Percentiles rank a stretch among this genome's conserved stretches.
These are phyloP conservation scores for Daldinia decipiens DNA, from an alignment of 495 filamentous ascomycete genomes.

Conservation along the genomic window DNA sequence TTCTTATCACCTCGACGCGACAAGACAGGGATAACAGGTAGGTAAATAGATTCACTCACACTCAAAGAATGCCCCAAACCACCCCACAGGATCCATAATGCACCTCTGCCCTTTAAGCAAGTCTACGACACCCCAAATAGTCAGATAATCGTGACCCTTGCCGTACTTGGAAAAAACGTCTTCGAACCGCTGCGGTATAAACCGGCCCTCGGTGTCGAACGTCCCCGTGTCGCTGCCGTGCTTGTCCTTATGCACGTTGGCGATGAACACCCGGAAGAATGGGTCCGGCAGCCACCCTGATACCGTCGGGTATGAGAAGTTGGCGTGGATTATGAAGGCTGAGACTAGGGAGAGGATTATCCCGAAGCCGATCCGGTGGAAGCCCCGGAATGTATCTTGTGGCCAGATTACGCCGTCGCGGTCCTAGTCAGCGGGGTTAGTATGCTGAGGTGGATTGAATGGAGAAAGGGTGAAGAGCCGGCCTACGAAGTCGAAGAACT, in stretches of 20 bases:
- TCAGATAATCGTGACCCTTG: conserved; percentile 44
- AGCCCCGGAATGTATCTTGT: conserved; percentile 63
- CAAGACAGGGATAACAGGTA: background rate
- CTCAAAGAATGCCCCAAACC: conserved; percentile 52
- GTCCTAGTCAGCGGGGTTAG: conserved; percentile 42
- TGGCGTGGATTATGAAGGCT: conserved; percentile 58
- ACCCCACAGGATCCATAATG: conserved; percentile 59
- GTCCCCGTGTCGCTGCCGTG: conserved; percentile 65
- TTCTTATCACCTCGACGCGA: background rate
- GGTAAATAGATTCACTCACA: conserved; percentile 42
- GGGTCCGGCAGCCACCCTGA: conserved; percentile 56
- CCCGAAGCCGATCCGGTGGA: conserved; percentile 63
- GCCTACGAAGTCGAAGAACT: conserved; percentile 52
- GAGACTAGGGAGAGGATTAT: conserved; percentile 57
- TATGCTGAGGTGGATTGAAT: conserved; percentile 23
- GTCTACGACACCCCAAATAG: conserved; percentile 47
- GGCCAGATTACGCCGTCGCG: conserved; percentile 64
- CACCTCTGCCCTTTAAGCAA: conserved; percentile 56
- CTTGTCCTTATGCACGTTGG: conserved; percentile 65
- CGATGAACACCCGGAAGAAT: conserved; percentile 63
- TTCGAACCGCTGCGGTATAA: conserved; percentile 66
- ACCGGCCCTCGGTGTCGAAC: conserved; percentile 65
- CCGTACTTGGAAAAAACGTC: conserved; percentile 68
- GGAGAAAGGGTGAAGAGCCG: too few species aligned
- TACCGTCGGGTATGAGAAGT: conserved; percentile 64